Evolutionary conservation across 179 eudicot species (phyloP).

Genomic region (Silene vulgaris): DNA sequence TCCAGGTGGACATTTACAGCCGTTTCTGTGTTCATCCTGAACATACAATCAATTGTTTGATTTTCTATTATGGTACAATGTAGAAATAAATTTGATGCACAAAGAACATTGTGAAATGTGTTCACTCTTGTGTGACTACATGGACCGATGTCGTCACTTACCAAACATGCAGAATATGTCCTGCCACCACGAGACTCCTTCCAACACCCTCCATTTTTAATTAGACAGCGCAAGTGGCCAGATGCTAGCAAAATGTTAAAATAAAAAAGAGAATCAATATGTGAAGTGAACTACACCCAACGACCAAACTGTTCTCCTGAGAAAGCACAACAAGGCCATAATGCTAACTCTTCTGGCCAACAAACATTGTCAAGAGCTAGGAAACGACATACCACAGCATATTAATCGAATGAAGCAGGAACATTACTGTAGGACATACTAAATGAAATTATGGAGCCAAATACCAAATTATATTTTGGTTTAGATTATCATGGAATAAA

Average conservation of each 20-base stretch:
- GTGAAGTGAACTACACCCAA: neutral
- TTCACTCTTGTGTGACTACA: neutral
- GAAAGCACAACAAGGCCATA: too few species aligned
- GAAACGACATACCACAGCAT: too few species aligned
- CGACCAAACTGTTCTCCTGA: too few species aligned
- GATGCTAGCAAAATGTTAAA: conserved; percentile 42
- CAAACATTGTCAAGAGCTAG: too few species aligned
- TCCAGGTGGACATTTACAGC: conserved; percentile 62
- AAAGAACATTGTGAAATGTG: neutral
- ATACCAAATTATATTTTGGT: too few species aligned
- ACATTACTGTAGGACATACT: too few species aligned
- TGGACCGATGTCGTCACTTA: conserved; percentile 29
- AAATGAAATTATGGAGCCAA: too few species aligned
- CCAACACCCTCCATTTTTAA: conserved; percentile 94
- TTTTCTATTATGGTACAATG: neutral
- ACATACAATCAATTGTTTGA: neutral
- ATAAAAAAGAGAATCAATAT: neutral
- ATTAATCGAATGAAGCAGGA: too few species aligned
- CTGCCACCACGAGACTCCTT: conserved; percentile 55
- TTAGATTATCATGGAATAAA: too few species aligned
- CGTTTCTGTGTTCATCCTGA: conserved; percentile 53
- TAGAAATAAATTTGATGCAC: neutral
- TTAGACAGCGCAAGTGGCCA: conserved; percentile 60
- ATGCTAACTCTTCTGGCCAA: too few species aligned
- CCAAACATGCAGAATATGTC: conserved; percentile 80